phyloP scores from a whole-genome alignment of 202 grass and related monocot species.

The Cymbopogon flexuosus region DNA sequence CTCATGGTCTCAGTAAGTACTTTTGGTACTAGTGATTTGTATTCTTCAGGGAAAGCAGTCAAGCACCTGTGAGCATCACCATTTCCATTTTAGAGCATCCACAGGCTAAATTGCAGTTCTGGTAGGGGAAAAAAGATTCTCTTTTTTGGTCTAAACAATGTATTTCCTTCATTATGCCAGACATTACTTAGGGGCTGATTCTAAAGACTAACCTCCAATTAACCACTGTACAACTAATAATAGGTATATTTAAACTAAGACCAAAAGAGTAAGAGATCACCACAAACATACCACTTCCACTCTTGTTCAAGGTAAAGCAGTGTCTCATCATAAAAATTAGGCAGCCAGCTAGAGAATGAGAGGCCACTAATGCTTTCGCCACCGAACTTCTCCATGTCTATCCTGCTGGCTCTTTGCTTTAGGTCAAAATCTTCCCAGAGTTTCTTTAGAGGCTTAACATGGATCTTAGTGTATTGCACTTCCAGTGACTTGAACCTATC shows the following conservation, averaged over 20 bases:
- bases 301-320: slow-evolving; percentile 98
- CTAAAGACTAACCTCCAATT: background rate
- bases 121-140: background rate
- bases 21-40: slow-evolving; percentile 82
- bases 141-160: background rate
- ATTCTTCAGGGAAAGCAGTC: slow-evolving; percentile 91
- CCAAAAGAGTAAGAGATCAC: slow-evolving; percentile 6
- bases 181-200: background rate
- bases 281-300: slow-evolving; percentile 83
- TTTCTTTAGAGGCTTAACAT: slow-evolving; percentile 91
- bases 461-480: slow-evolving; percentile 85
- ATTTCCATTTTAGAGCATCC: slow-evolving; percentile 19
- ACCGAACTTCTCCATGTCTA: slow-evolving; percentile 64
- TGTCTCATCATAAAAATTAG: slow-evolving; percentile 96
- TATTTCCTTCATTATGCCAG: background rate
- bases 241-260: slow-evolving; percentile 24
- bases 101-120: background rate
- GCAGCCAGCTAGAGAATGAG: slow-evolving; percentile 89
- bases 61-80: slow-evolving; percentile 58
- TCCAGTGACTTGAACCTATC: slow-evolving; percentile 80
- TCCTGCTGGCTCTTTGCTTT: slow-evolving; percentile 55
- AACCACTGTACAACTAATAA: slow-evolving; percentile 24
- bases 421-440: slow-evolving; percentile 95
- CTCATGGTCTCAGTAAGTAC: slow-evolving; percentile 82
- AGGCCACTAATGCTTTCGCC: slow-evolving; percentile 44